Evolutionary conservation across 2,329 filamentous ascomycete species (phyloP).

Genomic region (Fusarium mundagurra): DNA sequence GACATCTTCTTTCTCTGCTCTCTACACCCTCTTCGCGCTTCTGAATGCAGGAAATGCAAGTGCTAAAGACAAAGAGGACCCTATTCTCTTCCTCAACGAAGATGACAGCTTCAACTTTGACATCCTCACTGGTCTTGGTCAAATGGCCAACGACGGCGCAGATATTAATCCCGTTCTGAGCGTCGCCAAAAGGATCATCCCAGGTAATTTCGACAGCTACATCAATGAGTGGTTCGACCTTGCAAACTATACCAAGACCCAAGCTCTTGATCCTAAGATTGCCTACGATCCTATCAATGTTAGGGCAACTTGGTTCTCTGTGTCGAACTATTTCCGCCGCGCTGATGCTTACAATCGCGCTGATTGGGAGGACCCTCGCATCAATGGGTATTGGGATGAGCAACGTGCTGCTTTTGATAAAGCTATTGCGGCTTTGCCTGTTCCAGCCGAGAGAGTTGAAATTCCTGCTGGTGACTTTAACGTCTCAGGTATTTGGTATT

Average conservation of each 20-base stretch:
- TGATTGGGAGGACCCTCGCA: slow-evolving; percentile 53
- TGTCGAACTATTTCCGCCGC: slow-evolving; percentile 53
- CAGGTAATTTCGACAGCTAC: slow-evolving; percentile 39
- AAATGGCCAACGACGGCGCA: slow-evolving; percentile 9
- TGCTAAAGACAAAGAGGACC: neutral
- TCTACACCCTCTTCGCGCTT: rapidly evolving
- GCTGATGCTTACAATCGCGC: slow-evolving; percentile 55
- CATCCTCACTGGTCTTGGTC: slow-evolving; percentile 14
- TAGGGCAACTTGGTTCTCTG: slow-evolving; percentile 47
- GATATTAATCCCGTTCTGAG: slow-evolving; percentile 48
- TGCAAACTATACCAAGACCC: slow-evolving; percentile 33
- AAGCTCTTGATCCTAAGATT: slow-evolving; percentile 30
- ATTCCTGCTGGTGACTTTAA: slow-evolving; percentile 44
- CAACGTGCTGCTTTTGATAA: slow-evolving; percentile 52
- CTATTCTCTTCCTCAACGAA: slow-evolving; percentile 13
- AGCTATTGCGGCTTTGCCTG: slow-evolving; percentile 48
- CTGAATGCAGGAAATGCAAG: neutral
- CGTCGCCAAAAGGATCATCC: slow-evolving; percentile 37
- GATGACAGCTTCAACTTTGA: slow-evolving; percentile 30
- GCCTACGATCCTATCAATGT: slow-evolving; percentile 38
- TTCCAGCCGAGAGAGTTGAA: slow-evolving; percentile 49
- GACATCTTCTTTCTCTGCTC: neutral
- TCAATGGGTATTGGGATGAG: slow-evolving; percentile 50
- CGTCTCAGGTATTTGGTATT: slow-evolving; percentile 51
- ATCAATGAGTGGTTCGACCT: slow-evolving; percentile 33